These are phyloP conservation scores for Syzygium grande DNA, from an alignment of 345 rosid genomes.

Conservation along the genomic window DNA sequence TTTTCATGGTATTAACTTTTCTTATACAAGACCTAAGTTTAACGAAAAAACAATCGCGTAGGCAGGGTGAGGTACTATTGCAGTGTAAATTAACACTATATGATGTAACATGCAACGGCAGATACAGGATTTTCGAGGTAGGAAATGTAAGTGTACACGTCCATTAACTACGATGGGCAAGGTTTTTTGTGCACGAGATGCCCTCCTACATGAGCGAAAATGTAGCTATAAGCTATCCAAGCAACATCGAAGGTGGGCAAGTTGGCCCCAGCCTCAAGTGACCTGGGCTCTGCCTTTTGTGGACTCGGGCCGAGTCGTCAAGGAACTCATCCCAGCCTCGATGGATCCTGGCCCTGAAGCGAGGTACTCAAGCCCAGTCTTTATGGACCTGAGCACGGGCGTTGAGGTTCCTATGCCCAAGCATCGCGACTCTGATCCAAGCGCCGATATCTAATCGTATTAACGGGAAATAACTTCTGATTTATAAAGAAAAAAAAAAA, in stretches of 20 bases:
- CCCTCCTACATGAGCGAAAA: background rate
- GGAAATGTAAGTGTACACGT: background rate
- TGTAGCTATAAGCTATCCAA: background rate
- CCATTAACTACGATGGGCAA: background rate
- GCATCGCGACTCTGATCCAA: rapidly evolving
- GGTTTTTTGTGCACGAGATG: background rate
- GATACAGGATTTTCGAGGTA: background rate
- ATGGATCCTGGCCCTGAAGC: background rate
- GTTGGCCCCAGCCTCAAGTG: rapidly evolving
- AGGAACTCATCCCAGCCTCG: background rate
- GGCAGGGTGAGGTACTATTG: background rate
- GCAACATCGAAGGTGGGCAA: background rate
- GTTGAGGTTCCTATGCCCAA: background rate
- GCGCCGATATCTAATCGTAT: background rate
- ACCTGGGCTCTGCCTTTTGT: background rate
- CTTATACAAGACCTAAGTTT: background rate
- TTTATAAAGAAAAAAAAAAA: background rate
- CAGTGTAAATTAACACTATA: background rate
- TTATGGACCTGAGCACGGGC: background rate
- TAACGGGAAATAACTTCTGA: background rate
- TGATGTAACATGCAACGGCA: background rate
- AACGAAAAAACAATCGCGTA: background rate
- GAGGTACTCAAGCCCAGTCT: rapidly evolving
- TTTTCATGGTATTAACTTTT: no score
- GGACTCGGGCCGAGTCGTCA: background rate